Evolutionary conservation across 2,329 filamentous ascomycete species (phyloP).

Genomic region (Beauveria rudraprayagi): DNA sequence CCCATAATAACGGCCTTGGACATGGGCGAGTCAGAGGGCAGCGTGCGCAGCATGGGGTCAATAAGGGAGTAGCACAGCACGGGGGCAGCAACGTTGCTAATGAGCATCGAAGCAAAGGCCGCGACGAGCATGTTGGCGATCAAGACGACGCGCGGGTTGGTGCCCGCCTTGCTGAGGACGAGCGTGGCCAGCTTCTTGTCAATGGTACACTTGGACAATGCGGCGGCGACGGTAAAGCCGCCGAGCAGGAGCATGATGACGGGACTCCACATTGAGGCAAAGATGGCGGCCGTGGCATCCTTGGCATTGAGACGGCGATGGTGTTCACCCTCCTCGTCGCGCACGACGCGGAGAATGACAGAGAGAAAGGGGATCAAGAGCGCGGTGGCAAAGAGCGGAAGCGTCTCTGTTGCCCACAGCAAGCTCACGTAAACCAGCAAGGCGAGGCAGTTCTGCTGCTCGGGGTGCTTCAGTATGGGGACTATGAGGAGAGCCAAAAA

Average conservation of each 20-base stretch:
- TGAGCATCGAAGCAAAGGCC: constrained; percentile 97
- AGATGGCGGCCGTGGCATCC: constrained; percentile 74
- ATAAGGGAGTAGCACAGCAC: constrained; percentile 98
- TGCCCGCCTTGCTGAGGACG: constrained; percentile 91
- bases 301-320: constrained; percentile 71
- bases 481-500: constrained; percentile 68
- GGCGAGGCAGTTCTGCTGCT: constrained; percentile 94
- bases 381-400: constrained; percentile 94
- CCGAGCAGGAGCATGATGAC: constrained; percentile 97
- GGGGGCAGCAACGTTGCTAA: constrained; percentile 94
- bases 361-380: constrained; percentile 88
- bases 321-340: constrained; percentile 56
- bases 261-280: constrained; percentile 96
- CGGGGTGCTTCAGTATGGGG: constrained; percentile 75
- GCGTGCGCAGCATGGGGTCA: constrained; percentile 90
- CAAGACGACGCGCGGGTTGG: constrained; percentile 78
- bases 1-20: constrained; percentile 92
- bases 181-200: constrained; percentile 96
- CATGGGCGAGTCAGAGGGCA: constrained; percentile 85
- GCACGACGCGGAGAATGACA: constrained; percentile 77
- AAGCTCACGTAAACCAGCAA: constrained; percentile 90
- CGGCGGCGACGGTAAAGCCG: constrained; percentile 91
- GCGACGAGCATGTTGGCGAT: constrained; percentile 99
- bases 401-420: constrained; percentile 94
- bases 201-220: constrained; percentile 93